phyloP scores from a whole-genome alignment of 768 basidiomycete species.

The Boletus rubropictus region DNA sequence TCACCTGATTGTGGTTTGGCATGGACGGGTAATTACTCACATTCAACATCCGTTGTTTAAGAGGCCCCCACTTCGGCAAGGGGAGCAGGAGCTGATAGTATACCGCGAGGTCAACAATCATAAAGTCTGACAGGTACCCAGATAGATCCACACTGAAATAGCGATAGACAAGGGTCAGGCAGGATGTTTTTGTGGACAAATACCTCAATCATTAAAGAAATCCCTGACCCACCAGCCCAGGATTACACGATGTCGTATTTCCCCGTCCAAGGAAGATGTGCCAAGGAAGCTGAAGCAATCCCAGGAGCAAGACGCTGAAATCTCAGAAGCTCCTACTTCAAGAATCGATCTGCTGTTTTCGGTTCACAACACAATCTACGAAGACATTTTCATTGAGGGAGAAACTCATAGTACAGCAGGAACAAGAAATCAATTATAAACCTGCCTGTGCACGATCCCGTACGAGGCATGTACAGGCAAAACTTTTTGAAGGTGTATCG shows the following conservation, averaged over 20 bases:
- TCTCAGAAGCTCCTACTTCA: slow-evolving; percentile 14
- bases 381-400: slow-evolving; percentile 32
- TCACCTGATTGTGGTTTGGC: not conserved
- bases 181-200: not conserved
- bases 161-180: slow-evolving; percentile 6
- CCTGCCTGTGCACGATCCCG: slow-evolving; percentile 35
- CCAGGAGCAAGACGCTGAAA: slow-evolving; percentile 2
- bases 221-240: slow-evolving; percentile 7
- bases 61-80: slow-evolving; percentile 1
- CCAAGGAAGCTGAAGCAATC: not conserved
- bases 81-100: not conserved
- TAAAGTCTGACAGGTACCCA: not conserved
- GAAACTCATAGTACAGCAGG: slow-evolving; percentile 26
- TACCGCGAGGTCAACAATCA: slow-evolving; percentile 1
- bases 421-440: slow-evolving; percentile 30
- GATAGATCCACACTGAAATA: slow-evolving; percentile 4
- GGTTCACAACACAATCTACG: slow-evolving; percentile 30
- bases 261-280: not conserved
- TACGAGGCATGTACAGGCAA: slow-evolving; percentile 30
- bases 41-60: not conserved
- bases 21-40: not conserved
- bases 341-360: slow-evolving; percentile 20
- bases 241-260: not conserved
- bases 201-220: slow-evolving; percentile 1
- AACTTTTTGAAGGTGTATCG: slow-evolving; percentile 27